Evolutionary conservation across 2,329 filamentous ascomycete genomes (phyloP), one percentile per base, ranked within the genome.

Genomic region (Exophiala aquamarina): DNA sequence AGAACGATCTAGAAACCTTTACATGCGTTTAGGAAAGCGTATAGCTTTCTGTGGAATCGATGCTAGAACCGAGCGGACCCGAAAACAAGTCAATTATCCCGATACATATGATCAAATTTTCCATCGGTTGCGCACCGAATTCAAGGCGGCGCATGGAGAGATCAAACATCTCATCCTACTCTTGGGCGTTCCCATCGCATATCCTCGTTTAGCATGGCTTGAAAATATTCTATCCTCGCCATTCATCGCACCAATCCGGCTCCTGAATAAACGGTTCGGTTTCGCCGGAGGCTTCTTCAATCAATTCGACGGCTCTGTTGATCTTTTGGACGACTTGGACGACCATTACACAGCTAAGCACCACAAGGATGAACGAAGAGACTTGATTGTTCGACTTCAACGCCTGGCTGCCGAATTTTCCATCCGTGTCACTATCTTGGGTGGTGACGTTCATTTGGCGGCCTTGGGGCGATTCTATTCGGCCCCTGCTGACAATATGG

Each of bases 171-270:
- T 85, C 17, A 71, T 85, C 31, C 66, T 85, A 17, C 68, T 85
- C 9, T 70, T 85, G 2, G 86, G 86, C 46, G 82, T 87, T 17
- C 88, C 90, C 0, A 92, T 94, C 59, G 72, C 73, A 1, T 76
- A 79, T 55, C 76, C 75, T 2, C 89, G 92, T 59, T 76, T 96
- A 44, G 93, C 91, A n/a, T 96, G 92, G 92, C 77, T 96, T 3
- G 92, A 97, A 66, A 96, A 95, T 62, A 87, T 96, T 48, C 81
- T 97, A 59, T 79, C 80, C 13, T 94, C 89, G 51, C 91, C 92
- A 1, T 59, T 96, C 18, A 91, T 96, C 62, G 90, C 86, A 0
- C 90, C 91, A 0, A 82, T 96, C 63, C 91, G 90, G 62, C 84
- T 97, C 54, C 66, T 96, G 59, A 93, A 95, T 73, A 87, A 91